Evolutionary conservation across 805 yeast species (phyloP).

Genomic region (Kluyveromyces lactis): DNA sequence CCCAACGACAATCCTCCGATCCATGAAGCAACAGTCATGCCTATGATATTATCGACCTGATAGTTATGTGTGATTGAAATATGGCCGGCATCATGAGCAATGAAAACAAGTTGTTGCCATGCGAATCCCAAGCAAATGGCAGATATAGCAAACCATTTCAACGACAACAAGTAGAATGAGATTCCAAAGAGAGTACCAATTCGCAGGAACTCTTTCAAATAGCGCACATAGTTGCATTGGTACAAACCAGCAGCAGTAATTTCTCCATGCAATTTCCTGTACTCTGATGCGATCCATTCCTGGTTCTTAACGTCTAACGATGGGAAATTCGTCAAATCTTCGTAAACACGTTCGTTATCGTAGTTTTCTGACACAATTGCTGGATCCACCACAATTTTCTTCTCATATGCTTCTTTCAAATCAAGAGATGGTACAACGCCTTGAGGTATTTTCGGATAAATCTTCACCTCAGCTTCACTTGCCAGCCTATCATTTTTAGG

Average conservation of each 20-base stretch:
- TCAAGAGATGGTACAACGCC: conserved; percentile 35
- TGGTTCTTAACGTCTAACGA: conserved; percentile 64
- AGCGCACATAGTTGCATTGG: conserved; percentile 65
- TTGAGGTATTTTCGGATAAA: conserved; percentile 47
- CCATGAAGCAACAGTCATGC: conserved; percentile 66
- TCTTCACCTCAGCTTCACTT: conserved; percentile 37
- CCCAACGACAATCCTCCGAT: conserved; percentile 85
- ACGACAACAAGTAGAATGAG: conserved; percentile 38
- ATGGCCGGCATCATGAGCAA: conserved; percentile 90
- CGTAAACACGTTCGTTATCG: conserved; percentile 46
- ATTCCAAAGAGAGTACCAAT: conserved; percentile 45
- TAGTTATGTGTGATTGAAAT: conserved; percentile 74
- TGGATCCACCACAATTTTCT: conserved; percentile 45
- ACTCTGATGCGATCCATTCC: conserved; percentile 42
- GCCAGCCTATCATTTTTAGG: conserved; percentile 13
- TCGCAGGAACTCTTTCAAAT: conserved; percentile 59
- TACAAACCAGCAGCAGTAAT: conserved; percentile 55
- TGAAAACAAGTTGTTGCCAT: conserved; percentile 86
- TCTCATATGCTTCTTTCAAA: conserved; percentile 24
- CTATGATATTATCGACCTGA: conserved; percentile 65
- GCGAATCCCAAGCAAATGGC: conserved; percentile 64
- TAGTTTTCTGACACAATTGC: conserved; percentile 43
- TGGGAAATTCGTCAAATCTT: conserved; percentile 55
- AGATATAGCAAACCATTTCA: conserved; percentile 3
- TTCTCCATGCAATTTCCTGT: conserved; percentile 49